These are phyloP conservation scores for Nannochloropsis granulata DNA, from an alignment of 108 stramenopile genomes.

Conservation along the genomic window DNA sequence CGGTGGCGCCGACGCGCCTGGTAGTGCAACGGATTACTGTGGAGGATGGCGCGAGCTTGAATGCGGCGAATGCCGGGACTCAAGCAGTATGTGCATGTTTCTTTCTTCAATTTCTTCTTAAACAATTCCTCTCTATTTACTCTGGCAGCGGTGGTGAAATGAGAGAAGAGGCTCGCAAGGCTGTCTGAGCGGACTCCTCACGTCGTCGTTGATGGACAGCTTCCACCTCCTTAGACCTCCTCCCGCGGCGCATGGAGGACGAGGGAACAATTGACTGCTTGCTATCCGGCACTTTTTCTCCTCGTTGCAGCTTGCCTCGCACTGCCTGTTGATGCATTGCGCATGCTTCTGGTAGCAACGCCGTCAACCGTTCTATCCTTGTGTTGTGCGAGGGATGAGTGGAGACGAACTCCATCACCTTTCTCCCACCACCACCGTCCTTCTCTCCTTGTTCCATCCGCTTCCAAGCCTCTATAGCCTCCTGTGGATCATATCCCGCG, in stretches of 20 bases:
- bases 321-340: neutral
- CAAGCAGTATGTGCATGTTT: too few relatives aligned
- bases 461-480: neutral
- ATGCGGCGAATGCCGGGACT: too few relatives aligned
- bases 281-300: neutral
- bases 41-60: too few relatives aligned
- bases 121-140: too few relatives aligned
- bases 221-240: neutral
- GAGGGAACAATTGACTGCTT: neutral
- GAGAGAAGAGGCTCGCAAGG: neutral
- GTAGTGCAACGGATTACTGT: too few relatives aligned
- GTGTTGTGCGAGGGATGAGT: neutral
- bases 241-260: neutral
- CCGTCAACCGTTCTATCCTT: neutral
- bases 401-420: neutral
- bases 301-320: neutral
- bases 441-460: neutral
- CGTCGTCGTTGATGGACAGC: neutral
- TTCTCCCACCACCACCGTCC: neutral
- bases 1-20: too few relatives aligned
- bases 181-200: neutral
- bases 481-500: neutral
- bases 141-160: too few relatives aligned
- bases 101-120: too few relatives aligned
- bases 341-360: neutral